These are phyloP conservation scores for Pseudogymnoascus sp. DNA, from an alignment of 2,329 filamentous ascomycete species.

Conservation along the genomic window DNA sequence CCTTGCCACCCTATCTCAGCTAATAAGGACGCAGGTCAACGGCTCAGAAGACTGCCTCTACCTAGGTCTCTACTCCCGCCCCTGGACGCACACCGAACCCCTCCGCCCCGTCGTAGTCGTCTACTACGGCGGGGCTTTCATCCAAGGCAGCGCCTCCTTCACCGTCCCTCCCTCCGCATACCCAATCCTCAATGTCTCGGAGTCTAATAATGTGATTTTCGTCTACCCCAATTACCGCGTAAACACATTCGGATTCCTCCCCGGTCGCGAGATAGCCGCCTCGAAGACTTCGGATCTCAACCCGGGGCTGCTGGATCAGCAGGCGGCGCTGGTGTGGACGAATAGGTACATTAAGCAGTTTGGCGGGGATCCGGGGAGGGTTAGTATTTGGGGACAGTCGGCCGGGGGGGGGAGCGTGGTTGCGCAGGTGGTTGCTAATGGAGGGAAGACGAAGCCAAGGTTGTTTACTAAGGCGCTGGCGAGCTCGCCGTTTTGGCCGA, in stretches of 20 bases:
- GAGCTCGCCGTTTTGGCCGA: constrained; percentile 43
- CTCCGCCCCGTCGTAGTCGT: constrained; percentile 49
- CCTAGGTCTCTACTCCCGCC: constrained; percentile 49
- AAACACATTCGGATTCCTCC: constrained; percentile 60
- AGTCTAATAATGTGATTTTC: constrained; percentile 41
- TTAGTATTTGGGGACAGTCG: constrained; percentile 53
- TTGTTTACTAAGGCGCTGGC: constrained; percentile 44
- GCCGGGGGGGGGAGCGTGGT: constrained; percentile 46
- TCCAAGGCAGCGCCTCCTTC: constrained; percentile 47
- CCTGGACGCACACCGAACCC: constrained; percentile 38
- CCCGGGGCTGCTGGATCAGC: constrained; percentile 53
- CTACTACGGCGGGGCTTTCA: constrained; percentile 54
- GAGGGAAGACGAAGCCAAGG: constrained; percentile 31
- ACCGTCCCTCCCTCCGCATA: constrained; percentile 46
- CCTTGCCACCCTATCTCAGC: background rate
- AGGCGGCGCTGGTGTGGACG: constrained; percentile 49
- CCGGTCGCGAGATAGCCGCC: constrained; percentile 42
- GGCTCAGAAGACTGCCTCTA: constrained; percentile 54
- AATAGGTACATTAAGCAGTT: constrained; percentile 48
- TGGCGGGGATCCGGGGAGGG: constrained; percentile 47
- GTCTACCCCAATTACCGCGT: constrained; percentile 57
- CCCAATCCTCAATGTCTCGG: constrained; percentile 47
- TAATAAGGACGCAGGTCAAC: constrained; percentile 30
- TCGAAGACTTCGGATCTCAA: constrained; percentile 48
- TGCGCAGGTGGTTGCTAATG: constrained; percentile 42